These are phyloP conservation scores for Epithemia pelagica DNA, from an alignment of 108 stramenopile species.

Conservation along the genomic window DNA sequence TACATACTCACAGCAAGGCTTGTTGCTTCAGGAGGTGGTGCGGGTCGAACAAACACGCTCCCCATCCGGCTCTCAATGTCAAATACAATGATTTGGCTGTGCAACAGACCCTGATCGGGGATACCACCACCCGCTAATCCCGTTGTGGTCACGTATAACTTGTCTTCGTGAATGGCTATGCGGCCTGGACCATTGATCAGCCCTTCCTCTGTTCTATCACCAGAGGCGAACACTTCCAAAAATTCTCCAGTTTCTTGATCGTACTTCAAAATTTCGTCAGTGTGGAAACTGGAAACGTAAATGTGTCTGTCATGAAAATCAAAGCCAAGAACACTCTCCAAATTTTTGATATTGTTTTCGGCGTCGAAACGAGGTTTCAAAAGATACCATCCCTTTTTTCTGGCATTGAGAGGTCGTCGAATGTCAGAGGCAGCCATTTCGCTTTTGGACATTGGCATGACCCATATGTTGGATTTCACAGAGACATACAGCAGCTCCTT, in stretches of 20 bases:
- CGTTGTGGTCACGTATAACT: slow-evolving; percentile 15
- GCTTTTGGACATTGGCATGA: too few relatives aligned
- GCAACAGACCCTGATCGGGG: background rate
- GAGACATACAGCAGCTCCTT: too few relatives aligned
- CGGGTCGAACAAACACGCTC: slow-evolving; percentile 1
- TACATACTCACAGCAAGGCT: too few relatives aligned
- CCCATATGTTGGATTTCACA: too few relatives aligned
- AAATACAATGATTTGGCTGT: slow-evolving; percentile 8
- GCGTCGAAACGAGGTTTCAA: too few relatives aligned
- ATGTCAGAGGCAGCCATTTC: too few relatives aligned
- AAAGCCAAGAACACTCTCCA: too few relatives aligned
- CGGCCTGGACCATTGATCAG: slow-evolving; percentile 8
- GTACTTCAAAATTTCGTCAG: slow-evolving; percentile 11
- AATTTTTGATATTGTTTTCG: too few relatives aligned
- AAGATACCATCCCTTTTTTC: too few relatives aligned
- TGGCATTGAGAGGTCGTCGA: too few relatives aligned
- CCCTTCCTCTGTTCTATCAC: slow-evolving; percentile 12
- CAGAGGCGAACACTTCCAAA: slow-evolving; percentile 3
- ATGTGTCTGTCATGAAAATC: slow-evolving; percentile 4
- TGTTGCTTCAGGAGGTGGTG: too few relatives aligned
- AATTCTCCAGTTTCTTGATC: slow-evolving; percentile 6
- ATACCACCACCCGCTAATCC: background rate
- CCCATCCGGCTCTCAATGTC: slow-evolving; percentile 7
- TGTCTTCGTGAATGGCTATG: slow-evolving; percentile 2
- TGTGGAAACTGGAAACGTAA: slow-evolving; percentile 11